These are phyloP conservation scores for Schizopora paradoxa DNA, from an alignment of 1,284 basidiomycete species.

Conservation along the genomic window DNA sequence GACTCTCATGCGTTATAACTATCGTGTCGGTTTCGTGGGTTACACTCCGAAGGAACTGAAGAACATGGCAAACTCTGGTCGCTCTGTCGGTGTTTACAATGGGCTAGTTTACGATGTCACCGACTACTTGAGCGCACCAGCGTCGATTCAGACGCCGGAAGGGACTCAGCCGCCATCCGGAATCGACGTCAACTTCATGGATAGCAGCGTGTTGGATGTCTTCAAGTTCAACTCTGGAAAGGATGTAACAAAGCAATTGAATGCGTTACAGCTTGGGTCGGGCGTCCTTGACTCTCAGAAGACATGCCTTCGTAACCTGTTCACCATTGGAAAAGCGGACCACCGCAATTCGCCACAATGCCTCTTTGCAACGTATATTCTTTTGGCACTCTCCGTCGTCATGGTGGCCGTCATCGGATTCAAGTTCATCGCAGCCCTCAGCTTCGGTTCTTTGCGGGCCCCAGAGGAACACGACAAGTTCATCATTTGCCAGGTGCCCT, in stretches of 20 bases:
- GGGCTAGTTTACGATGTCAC: conserved; percentile 87
- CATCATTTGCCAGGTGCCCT: conserved; percentile 97
- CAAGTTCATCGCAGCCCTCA: conserved; percentile 96
- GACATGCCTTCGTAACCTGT: conserved; percentile 88
- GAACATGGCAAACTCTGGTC: conserved; percentile 61
- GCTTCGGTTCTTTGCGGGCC: conserved; percentile 76
- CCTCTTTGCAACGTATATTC: conserved; percentile 87
- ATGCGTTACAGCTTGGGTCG: conserved; percentile 59
- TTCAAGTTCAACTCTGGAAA: conserved; percentile 80
- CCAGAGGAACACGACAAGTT: conserved; percentile 99
- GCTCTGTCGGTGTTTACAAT: conserved; percentile 77
- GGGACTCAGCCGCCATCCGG: conserved; percentile 53
- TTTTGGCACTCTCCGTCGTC: conserved; percentile 84
- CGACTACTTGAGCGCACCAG: conserved; percentile 64
- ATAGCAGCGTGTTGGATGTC: conserved; percentile 64
- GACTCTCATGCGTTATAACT: conserved; percentile 85
- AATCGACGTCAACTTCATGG: conserved; percentile 76
- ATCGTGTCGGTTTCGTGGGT: conserved; percentile 86
- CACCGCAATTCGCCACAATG: conserved; percentile 90
- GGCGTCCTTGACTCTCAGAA: conserved; percentile 76
- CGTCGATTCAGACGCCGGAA: conserved; percentile 53
- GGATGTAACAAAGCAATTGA: conserved; percentile 80
- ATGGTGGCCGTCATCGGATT: conserved; percentile 97
- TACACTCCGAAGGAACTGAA: conserved; percentile 77
- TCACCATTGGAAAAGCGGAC: conserved; percentile 89